phyloP scores from a whole-genome alignment of 345 rosid species.

The Gynandropsis gynandra region DNA sequence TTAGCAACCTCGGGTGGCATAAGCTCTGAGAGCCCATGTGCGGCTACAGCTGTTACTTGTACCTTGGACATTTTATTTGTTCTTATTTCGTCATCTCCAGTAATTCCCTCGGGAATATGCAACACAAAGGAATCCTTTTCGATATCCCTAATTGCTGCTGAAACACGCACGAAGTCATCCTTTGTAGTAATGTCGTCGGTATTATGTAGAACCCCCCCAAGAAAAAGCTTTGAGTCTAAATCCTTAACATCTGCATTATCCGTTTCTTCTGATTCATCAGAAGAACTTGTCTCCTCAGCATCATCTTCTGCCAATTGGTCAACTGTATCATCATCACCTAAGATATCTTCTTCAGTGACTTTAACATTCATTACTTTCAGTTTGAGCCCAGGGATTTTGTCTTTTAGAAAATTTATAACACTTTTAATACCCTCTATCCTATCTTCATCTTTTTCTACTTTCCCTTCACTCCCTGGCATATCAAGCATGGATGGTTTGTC shows the following conservation, averaged over 20 bases:
- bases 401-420: conserved; percentile 84
- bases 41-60: conserved; percentile 68
- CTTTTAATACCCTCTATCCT: conserved; percentile 84
- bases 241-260: conserved; percentile 47
- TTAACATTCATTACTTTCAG: conserved; percentile 65
- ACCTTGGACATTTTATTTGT: conserved; percentile 45
- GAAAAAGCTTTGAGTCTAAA: conserved; percentile 63
- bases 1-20: conserved; percentile 91
- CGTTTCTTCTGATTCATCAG: conserved; percentile 48
- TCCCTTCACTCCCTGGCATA: conserved; percentile 54
- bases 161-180: conserved; percentile 66
- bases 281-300: conserved; percentile 36
- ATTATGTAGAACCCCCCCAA: conserved; percentile 87
- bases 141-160: conserved; percentile 56
- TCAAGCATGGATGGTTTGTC: conserved; percentile 43
- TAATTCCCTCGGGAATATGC: conserved; percentile 46
- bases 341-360: conserved; percentile 43
- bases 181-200: conserved; percentile 52
- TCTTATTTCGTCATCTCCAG: conserved; percentile 30
- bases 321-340: conserved; percentile 47
- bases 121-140: conserved; percentile 75
- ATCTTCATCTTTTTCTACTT: conserved; percentile 53
- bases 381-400: conserved; percentile 88
- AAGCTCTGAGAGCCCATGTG: conserved; percentile 79
- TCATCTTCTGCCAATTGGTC: conserved; percentile 58